Percentiles rank a stretch among this genome's conserved stretches.
phyloP scores from a whole-genome alignment of 164 flowering plant species.

The Umbilicus rupestris region DNA sequence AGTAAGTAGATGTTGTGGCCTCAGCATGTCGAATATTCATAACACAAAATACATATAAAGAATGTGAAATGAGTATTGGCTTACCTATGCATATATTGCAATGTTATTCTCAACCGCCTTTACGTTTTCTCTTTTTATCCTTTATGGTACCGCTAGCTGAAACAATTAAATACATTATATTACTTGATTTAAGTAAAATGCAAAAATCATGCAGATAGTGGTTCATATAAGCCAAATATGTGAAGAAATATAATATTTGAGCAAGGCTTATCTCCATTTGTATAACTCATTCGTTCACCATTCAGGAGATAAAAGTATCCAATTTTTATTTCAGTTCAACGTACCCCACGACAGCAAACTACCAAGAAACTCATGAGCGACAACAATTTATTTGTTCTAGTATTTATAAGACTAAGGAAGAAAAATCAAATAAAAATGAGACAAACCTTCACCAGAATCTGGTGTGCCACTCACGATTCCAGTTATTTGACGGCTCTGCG shows the following conservation, averaged over 20 bases:
- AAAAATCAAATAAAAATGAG: not conserved
- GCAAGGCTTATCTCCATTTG: no score
- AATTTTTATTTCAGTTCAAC: not conserved
- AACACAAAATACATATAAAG: not conserved
- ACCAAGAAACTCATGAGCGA: not conserved
- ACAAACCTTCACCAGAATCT: not conserved
- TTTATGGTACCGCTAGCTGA: not conserved
- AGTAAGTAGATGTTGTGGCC: not conserved
- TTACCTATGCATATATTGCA: not conserved
- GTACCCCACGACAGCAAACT: not conserved
- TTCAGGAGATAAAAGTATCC: not conserved
- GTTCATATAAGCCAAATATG: no score
- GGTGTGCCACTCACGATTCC: conserved; percentile 19
- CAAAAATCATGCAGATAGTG: no score
- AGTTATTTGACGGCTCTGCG: conserved; percentile 25
- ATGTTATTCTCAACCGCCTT: not conserved
- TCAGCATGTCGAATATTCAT: not conserved
- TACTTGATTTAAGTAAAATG: not conserved
- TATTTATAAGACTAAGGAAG: no score
- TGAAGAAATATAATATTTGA: no score
- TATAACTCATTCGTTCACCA: not conserved
- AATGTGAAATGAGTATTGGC: not conserved
- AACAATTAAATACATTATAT: not conserved
- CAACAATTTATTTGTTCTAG: not conserved
- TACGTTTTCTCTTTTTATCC: not conserved